A percentile compares a stretch with the other conserved stretches of the same genome.
phyloP scores from a whole-genome alignment of 148 eudicot species.

The Chenopodium formosanum region DNA sequence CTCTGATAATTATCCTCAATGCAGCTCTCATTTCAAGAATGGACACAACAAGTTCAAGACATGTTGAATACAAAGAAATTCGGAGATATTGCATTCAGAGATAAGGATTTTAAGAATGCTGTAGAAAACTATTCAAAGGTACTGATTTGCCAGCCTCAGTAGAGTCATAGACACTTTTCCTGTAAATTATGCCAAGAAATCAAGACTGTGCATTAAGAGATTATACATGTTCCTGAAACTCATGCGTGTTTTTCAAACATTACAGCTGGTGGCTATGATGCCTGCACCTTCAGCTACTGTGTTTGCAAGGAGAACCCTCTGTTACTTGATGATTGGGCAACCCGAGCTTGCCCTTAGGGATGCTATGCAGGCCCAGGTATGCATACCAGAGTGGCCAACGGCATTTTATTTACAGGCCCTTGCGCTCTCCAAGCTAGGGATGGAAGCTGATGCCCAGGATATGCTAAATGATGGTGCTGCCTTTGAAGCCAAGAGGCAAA shows the following conservation, averaged over 20 bases:
- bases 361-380: conserved; percentile 99
- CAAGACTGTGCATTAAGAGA: neutral
- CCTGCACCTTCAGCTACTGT: conserved; percentile 83
- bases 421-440: conserved; percentile 90
- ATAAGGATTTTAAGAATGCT: conserved; percentile 83
- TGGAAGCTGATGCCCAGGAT: conserved; percentile 98
- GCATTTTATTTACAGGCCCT: conserved; percentile 96
- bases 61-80: conserved; percentile 89
- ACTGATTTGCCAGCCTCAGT: neutral
- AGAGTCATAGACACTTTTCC: neutral
- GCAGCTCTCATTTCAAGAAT: conserved; percentile 97
- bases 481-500: conserved; percentile 79
- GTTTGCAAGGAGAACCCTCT: conserved; percentile 78
- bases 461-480: conserved; percentile 91
- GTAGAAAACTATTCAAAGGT: conserved; percentile 91
- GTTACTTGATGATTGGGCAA: conserved; percentile 82
- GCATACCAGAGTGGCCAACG: conserved; percentile 96
- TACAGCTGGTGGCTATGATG: conserved; percentile 85
- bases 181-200: neutral
- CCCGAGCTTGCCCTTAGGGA: conserved; percentile 89
- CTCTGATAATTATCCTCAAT: conserved; percentile 3
- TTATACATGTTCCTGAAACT: neutral
- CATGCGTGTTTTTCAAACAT: conserved; percentile 13
- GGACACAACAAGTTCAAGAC: conserved; percentile 99
- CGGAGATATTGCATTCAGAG: conserved; percentile 91